These are phyloP conservation scores for Talinum fruticosum DNA, from an alignment of 148 eudicot genomes.

Conservation along the genomic window DNA sequence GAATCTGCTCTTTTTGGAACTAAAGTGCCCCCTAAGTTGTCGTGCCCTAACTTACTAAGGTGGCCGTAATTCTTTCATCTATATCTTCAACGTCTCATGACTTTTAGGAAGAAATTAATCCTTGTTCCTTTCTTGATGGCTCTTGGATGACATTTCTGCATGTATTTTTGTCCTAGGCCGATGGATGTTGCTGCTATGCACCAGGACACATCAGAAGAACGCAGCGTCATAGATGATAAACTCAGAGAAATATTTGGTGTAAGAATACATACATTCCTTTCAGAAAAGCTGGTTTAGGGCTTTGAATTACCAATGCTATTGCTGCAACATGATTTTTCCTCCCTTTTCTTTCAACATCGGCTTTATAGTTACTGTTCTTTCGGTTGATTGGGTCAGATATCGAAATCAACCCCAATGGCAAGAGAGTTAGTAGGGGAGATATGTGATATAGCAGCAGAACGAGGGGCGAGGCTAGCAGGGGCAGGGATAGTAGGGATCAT, in stretches of 20 bases:
- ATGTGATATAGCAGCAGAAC: constrained; percentile 50
- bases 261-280: background rate
- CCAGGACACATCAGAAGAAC: constrained; percentile 62
- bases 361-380: background rate
- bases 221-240: constrained; percentile 44
- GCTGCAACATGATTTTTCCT: too few relatives aligned
- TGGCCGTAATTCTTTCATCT: background rate
- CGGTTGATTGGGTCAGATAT: background rate
- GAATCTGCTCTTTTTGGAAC: constrained; percentile 51
- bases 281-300: background rate
- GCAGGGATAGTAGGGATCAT: constrained; percentile 51
- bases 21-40: constrained; percentile 40
- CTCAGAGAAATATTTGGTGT: constrained; percentile 28
- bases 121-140: too few relatives aligned
- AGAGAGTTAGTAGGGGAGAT: constrained; percentile 34
- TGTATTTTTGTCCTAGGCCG: constrained; percentile 24
- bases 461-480: constrained; percentile 53
- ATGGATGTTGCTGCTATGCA: constrained; percentile 67
- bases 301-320: background rate
- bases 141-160: background rate
- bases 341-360: too few relatives aligned
- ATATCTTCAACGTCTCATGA: too few relatives aligned
- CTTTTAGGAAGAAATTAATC: too few relatives aligned
- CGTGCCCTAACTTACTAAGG: constrained; percentile 41
- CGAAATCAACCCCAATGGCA: background rate